phyloP scores from a whole-genome alignment of 169 alveolate genomes.

The Condylostoma magnum region DNA sequence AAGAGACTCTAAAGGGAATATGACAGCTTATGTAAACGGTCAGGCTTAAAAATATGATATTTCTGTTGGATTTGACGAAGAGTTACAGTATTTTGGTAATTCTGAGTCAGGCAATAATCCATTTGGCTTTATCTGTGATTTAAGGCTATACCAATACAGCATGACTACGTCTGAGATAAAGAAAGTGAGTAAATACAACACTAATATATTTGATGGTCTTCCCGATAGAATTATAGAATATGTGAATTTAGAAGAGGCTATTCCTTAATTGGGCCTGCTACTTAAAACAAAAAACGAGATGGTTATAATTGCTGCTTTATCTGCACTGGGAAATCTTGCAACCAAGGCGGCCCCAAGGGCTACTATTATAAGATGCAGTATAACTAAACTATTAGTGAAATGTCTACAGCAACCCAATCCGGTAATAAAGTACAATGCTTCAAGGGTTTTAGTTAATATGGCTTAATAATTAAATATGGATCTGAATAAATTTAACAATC shows the following conservation, averaged over 20 bases:
- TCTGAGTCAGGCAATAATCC: conserved; percentile 8
- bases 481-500: too few species aligned
- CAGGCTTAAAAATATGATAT: neutral
- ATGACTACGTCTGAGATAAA: neutral
- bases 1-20: neutral
- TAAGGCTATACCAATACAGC: neutral
- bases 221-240: conserved; percentile 23
- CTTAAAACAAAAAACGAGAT: neutral
- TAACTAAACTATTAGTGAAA: neutral
- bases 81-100: conserved; percentile 22
- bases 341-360: conserved; percentile 13
- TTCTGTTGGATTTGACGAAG: neutral
- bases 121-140: conserved; percentile 20
- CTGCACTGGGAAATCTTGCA: neutral
- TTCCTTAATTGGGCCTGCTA: neutral
- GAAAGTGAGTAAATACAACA: neutral
- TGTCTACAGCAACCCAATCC: neutral
- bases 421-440: neutral
- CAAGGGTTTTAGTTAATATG: conserved; percentile 3
- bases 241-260: neutral
- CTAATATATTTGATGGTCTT: neutral
- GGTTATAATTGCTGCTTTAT: neutral
- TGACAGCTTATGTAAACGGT: neutral
- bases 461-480: neutral
- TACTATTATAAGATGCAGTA: neutral